Conservation (phyloP, 164 flowering plant genomes). For the Vitis rupestris region DNA sequence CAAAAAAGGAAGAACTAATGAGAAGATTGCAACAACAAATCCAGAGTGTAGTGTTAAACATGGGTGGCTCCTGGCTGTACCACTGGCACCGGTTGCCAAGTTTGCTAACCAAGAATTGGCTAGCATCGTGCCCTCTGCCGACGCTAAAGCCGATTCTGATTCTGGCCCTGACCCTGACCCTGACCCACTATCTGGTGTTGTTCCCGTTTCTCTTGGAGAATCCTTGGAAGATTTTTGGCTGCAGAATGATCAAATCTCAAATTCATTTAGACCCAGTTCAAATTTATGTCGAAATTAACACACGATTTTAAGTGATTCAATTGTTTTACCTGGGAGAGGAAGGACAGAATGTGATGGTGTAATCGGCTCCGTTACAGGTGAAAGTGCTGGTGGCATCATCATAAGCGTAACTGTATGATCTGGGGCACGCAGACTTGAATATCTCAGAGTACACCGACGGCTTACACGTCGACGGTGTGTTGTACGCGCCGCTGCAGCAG, state of each 20-base stretch:
- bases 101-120: slow-evolving; percentile 48
- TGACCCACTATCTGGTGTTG: slow-evolving; percentile 4
- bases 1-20: slow-evolving; percentile 2
- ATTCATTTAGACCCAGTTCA: neutral
- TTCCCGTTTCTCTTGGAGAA: slow-evolving; percentile 11
- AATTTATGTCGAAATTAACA: neutral
- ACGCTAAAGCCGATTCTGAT: neutral
- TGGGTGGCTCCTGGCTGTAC: slow-evolving; percentile 23
- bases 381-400: slow-evolving; percentile 59
- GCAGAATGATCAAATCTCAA: slow-evolving; percentile 10
- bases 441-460: slow-evolving; percentile 43
- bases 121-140: slow-evolving; percentile 19
- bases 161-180: neutral
- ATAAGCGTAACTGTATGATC: slow-evolving; percentile 50
- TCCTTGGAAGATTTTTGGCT: slow-evolving; percentile 34
- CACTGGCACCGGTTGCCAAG: slow-evolving; percentile 38
- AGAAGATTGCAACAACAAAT: slow-evolving; percentile 8
- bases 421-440: slow-evolving; percentile 53
- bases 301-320: neutral
- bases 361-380: slow-evolving; percentile 47
- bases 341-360: slow-evolving; percentile 50
- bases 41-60: neutral
- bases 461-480: slow-evolving; percentile 34
- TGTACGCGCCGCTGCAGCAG: slow-evolving; percentile 40
- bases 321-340: slow-evolving; percentile 28